phyloP scores from a whole-genome alignment of 2,329 filamentous ascomycete genomes.

The Hypoxylon sp. region DNA sequence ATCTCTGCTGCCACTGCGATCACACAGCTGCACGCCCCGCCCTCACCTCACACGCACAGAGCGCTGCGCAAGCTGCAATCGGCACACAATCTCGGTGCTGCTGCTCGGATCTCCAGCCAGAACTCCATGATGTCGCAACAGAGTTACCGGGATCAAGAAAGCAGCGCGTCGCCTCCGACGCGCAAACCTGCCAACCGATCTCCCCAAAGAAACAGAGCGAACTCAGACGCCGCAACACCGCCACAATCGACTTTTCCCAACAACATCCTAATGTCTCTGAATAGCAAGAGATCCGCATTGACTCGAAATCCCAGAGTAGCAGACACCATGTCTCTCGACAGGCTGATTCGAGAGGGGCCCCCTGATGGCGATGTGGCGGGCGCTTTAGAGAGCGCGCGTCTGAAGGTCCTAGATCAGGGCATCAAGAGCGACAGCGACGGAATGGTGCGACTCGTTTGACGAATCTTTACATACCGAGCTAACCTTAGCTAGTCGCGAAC shows the following conservation, averaged over 20 bases:
- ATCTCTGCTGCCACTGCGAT: constrained; percentile 50
- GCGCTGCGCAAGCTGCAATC: constrained; percentile 82
- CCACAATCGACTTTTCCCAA: constrained; percentile 53
- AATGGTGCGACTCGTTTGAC: constrained; percentile 71
- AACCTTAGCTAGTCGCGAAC: constrained; percentile 78
- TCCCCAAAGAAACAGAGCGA: constrained; percentile 74
- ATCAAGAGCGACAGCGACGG: constrained; percentile 84
- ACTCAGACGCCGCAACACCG: constrained; percentile 75
- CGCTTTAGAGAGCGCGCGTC: constrained; percentile 78
- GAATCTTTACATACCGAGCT: constrained; percentile 19
- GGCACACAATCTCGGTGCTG: constrained; percentile 75
- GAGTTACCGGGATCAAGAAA: constrained; percentile 61
- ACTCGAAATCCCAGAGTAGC: constrained; percentile 65
- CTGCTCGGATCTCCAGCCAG: constrained; percentile 64
- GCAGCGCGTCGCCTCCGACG: constrained; percentile 56
- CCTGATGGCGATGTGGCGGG: constrained; percentile 76
- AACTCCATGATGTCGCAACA: constrained; percentile 76
- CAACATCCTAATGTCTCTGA: constrained; percentile 58
- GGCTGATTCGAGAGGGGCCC: constrained; percentile 85
- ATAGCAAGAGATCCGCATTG: constrained; percentile 60
- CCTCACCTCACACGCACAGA: constrained; percentile 76
- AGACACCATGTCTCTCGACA: constrained; percentile 76
- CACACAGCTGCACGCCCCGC: constrained; percentile 67
- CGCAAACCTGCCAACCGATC: constrained; percentile 60
- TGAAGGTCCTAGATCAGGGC: constrained; percentile 81